Conservation (phyloP, 352 stramenopile genomes). For the Thraustotheca clavata region DNA sequence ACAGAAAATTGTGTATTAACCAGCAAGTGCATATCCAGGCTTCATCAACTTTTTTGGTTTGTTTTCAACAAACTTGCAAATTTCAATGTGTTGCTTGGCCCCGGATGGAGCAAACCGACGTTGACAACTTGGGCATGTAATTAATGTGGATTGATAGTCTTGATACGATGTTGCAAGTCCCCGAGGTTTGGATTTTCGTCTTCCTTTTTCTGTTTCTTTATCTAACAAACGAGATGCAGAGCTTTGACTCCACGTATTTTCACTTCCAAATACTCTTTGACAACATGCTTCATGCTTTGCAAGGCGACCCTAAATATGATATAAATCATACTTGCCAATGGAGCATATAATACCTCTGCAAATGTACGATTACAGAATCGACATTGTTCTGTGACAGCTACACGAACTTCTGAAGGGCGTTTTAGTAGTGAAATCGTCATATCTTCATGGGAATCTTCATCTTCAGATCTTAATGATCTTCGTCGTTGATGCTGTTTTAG, state of each 20-base stretch:
- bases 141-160: conserved; percentile 67
- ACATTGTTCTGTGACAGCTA: conserved; percentile 45
- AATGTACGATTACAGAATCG: conserved; percentile 71
- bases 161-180: conserved; percentile 57
- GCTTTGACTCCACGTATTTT: conserved; percentile 47
- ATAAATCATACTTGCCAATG: neutral
- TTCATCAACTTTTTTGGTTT: conserved; percentile 67
- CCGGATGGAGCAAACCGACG: conserved; percentile 75
- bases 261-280: conserved; percentile 64
- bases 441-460: neutral
- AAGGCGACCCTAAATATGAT: conserved; percentile 33
- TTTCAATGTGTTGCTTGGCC: conserved; percentile 76
- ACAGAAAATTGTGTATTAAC: conserved; percentile 29
- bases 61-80: conserved; percentile 77
- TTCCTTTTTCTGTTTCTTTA: conserved; percentile 6
- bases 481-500: conserved; percentile 25
- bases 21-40: conserved; percentile 54
- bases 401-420: conserved; percentile 8
- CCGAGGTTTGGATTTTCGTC: neutral
- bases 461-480: neutral
- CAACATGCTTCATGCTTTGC: conserved; percentile 78
- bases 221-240: neutral
- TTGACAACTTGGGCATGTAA: conserved; percentile 69
- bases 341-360: conserved; percentile 28
- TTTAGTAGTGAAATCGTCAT: neutral